Base-by-base conservation (phyloP, 768 basidiomycete species). In the Xerocomellus dryophilus region DNA sequence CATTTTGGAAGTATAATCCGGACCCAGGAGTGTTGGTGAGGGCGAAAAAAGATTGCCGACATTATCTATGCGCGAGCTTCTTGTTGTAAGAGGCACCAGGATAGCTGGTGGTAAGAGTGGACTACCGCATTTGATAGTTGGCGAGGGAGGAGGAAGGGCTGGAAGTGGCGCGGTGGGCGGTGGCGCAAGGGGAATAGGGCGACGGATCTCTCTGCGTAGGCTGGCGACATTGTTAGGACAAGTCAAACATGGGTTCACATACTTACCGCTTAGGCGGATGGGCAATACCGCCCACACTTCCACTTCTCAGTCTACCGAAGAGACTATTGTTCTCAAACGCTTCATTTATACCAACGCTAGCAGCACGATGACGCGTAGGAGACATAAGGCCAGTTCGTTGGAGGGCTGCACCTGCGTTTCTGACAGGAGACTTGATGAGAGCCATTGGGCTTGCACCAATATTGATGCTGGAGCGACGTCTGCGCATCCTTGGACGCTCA, bases 381-480 rank as follows among this genome's bases (percentile, higher is more conserved):
- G 70, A 72, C 53, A 58, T 60, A 61, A 71, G 42, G 27, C 77
- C 73, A 45, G 78, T 78, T 44, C 73, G 71, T 54, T 79, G 82
- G 23, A 82, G 67, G 1, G 84, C 82, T 27, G 72, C 73, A 21
- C 75, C 74, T 0, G 79, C 83, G 2, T 70, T 78, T 34, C 82
- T 76, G 14, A 74, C 61, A 2, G 84, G 81, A 0, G 82, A 81
- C 53, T 83, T 84, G 60, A 87, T 83, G 34, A 74, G 64, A 39
- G 75, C 74, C 69, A 86, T 79, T 2, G 84, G 82, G 8, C 76
- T 81, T 12, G 74, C 71, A 4, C 69, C 76, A 20, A 82, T 56
- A 5, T 81, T 86, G 29, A 88, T 67, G 35, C 84, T 86, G 17
- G 84, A 85, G 39, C 84, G 81, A 39, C 86, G 80, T 47, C 77